Evolutionary conservation across 164 flowering plant species (phyloP).

Genomic region (Akebia trifoliata): DNA sequence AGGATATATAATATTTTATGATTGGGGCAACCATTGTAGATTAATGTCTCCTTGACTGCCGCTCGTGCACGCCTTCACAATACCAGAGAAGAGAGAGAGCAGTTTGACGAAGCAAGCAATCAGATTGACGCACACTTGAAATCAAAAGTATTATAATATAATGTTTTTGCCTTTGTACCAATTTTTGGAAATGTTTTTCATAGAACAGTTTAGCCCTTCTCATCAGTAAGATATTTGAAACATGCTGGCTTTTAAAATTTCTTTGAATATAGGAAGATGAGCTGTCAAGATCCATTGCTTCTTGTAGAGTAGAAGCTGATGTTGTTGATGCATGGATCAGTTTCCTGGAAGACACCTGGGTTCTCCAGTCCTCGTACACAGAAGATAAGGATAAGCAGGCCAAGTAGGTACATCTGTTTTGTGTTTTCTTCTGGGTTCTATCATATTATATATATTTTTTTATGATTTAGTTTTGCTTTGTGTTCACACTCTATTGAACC

Average conservation of each 20-base stretch:
- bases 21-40: slow-evolving; percentile 34
- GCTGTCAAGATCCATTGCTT: slow-evolving; percentile 57
- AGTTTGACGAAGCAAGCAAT: slow-evolving; percentile 80
- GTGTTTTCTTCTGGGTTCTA: neutral
- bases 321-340: slow-evolving; percentile 83
- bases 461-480: neutral
- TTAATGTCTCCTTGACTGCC: slow-evolving; percentile 46
- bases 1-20: neutral
- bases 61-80: slow-evolving; percentile 63
- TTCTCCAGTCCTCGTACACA: slow-evolving; percentile 50
- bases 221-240: slow-evolving; percentile 3
- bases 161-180: neutral
- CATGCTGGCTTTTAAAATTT: neutral
- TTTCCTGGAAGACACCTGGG: slow-evolving; percentile 92
- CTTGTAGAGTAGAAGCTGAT: slow-evolving; percentile 67
- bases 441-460: no score
- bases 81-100: slow-evolving; percentile 78
- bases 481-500: neutral
- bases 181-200: neutral
- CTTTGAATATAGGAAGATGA: slow-evolving; percentile 70
- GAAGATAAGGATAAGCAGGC: slow-evolving; percentile 65
- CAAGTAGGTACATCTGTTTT: slow-evolving; percentile 39
- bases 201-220: neutral
- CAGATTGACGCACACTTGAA: slow-evolving; percentile 65
- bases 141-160: slow-evolving; percentile 57